phyloP scores from a whole-genome alignment of 306 rosid genomes.

The Dalbergia cochinchinensis region DNA sequence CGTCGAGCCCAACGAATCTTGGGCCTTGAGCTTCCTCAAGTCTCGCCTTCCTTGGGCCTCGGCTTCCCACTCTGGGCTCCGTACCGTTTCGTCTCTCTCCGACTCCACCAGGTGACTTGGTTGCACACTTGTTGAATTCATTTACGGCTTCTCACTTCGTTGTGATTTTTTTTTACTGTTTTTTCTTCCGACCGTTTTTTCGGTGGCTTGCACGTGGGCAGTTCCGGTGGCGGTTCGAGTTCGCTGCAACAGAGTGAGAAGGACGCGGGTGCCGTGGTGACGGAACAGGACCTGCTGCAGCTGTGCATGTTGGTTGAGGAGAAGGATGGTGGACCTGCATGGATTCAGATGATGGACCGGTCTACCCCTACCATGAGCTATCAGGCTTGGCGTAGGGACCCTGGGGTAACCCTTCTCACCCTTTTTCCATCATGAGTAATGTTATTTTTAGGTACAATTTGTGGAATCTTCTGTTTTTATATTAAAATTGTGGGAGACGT shows the following conservation, averaged over 20 bases:
- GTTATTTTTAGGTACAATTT: no score
- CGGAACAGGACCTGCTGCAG: conserved; percentile 58
- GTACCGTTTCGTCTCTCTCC: background rate
- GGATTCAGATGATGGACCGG: conserved; percentile 98
- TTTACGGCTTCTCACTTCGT: background rate
- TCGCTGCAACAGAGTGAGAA: conserved; percentile 46
- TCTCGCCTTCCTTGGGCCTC: conserved; percentile 50
- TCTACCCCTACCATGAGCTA: conserved; percentile 77
- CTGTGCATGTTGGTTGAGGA: conserved; percentile 55
- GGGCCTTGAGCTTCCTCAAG: conserved; percentile 39
- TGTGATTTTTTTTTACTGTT: conserved; percentile 13
- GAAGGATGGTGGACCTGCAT: conserved; percentile 85
- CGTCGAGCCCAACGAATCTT: conserved; percentile 45
- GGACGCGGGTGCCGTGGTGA: conserved; percentile 46
- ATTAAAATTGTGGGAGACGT: no score
- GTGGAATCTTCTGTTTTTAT: no score
- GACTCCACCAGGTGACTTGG: conserved; percentile 51
- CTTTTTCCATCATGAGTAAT: no score
- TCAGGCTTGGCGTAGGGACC: conserved; percentile 75
- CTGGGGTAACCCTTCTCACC: conserved; percentile 37
- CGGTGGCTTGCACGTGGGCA: background rate
- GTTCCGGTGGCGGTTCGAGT: conserved; percentile 42
- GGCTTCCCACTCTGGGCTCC: conserved; percentile 18
- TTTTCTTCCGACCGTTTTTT: background rate
- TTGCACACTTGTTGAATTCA: no score